Percentiles rank a stretch among this genome's conserved stretches.
Conservation (phyloP, 2,329 filamentous ascomycete species). For the Nemania diffusa region DNA sequence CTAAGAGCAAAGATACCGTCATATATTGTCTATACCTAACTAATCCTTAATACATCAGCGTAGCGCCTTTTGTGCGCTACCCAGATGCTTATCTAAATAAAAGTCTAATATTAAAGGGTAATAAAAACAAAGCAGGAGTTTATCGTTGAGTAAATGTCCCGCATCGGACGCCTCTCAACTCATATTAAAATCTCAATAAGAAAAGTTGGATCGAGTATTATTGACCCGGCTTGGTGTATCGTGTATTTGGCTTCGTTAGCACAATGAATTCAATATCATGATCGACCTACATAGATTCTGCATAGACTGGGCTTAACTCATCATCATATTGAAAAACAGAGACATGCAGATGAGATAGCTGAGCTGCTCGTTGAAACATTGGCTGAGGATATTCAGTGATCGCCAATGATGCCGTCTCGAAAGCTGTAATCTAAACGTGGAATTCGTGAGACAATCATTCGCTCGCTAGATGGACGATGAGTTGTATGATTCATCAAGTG, state of each 20-base stretch:
- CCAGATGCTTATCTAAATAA: no score
- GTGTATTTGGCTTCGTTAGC: background rate
- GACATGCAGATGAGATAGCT: background rate
- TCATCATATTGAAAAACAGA: background rate
- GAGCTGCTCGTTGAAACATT: background rate
- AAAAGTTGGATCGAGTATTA: background rate
- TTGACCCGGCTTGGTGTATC: background rate
- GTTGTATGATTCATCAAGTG: background rate
- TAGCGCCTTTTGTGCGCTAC: no score
- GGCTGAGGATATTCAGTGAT: background rate
- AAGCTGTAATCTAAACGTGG: constrained; percentile 8
- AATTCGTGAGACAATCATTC: constrained; percentile 16
- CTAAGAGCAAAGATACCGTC: background rate
- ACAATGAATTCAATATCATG: constrained; percentile 10
- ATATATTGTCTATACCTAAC: background rate
- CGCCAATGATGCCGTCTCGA: background rate
- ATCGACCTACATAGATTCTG: background rate
- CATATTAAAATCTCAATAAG: no score
- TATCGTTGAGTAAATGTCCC: no score
- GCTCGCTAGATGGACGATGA: background rate
- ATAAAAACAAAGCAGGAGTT: no score
- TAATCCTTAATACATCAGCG: background rate
- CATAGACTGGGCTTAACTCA: background rate
- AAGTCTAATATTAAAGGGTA: no score
- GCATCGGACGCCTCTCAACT: background rate